Conservation (phyloP, 768 basidiomycete genomes). For the Coprinopsis strossmayeri region DNA sequence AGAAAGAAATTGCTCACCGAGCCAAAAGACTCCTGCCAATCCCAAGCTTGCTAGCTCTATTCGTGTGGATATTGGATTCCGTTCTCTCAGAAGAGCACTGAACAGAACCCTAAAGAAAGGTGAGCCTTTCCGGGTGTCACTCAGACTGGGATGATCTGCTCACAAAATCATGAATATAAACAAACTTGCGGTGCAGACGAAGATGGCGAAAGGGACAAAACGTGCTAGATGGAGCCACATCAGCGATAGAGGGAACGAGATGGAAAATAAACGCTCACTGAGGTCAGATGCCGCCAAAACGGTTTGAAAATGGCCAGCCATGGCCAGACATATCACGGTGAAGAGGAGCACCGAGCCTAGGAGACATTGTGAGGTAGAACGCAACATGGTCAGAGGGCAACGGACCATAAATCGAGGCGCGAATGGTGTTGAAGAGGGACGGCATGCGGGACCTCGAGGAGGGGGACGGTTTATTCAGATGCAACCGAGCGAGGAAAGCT, state of each 20-base stretch:
- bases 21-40: constrained; percentile 71
- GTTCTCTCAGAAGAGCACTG: constrained; percentile 53
- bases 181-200: constrained; percentile 67
- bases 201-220: constrained; percentile 82
- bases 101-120: constrained; percentile 46
- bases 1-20: constrained; percentile 40
- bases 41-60: constrained; percentile 69
- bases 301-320: constrained; percentile 72
- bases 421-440: constrained; percentile 63
- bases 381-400: constrained; percentile 6
- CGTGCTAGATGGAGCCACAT: constrained; percentile 47
- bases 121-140: neutral
- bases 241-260: constrained; percentile 6
- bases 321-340: constrained; percentile 72
- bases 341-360: constrained; percentile 63
- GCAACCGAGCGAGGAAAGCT: constrained; percentile 21
- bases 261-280: constrained; percentile 40
- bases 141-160: constrained; percentile 19
- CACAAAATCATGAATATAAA: constrained; percentile 64
- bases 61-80: constrained; percentile 76
- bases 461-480: constrained; percentile 20
- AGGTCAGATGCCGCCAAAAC: constrained; percentile 72
- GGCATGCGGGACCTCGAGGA: constrained; percentile 49
- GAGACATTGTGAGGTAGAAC: neutral
- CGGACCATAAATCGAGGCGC: constrained; percentile 64